Evolutionary conservation across 768 basidiomycete species (phyloP).

Genomic region (Lactifluus rugatus): DNA sequence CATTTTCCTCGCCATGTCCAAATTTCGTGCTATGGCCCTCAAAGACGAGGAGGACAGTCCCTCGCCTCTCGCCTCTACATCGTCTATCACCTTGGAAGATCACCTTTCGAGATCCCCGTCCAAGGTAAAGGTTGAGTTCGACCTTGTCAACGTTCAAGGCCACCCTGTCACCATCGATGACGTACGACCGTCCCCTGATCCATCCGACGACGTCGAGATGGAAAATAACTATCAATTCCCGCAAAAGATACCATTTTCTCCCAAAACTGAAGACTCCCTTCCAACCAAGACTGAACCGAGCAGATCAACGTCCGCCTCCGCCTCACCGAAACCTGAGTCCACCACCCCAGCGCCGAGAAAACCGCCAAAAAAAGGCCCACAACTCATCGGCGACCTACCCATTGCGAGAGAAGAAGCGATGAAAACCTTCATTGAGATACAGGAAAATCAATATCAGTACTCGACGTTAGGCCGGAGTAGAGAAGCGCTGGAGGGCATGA

Average conservation of each 20-base stretch:
- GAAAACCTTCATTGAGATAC: conserved; percentile 61
- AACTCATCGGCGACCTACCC: conserved; percentile 77
- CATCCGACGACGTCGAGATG: conserved; percentile 23
- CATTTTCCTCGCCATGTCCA: conserved; percentile 8
- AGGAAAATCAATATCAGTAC: conserved; percentile 78
- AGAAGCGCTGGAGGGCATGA: conserved; percentile 86
- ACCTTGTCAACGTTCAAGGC: conserved; percentile 15
- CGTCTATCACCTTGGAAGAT: conserved; percentile 14
- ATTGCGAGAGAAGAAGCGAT: conserved; percentile 65
- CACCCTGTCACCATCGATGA: conserved; percentile 13
- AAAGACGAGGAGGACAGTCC: conserved; percentile 5
- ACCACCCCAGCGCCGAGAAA: conserved; percentile 18
- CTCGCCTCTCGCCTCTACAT: conserved; percentile 13
- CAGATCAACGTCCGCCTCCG: conserved; percentile 28
- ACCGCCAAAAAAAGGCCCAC: conserved; percentile 32
- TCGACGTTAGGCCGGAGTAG: conserved; percentile 78
- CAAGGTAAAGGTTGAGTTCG: background rate
- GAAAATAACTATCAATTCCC: conserved; percentile 18
- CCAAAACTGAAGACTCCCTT: conserved; percentile 25
- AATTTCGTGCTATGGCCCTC: conserved; percentile 17
- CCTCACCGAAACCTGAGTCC: conserved; percentile 26
- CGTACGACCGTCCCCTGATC: conserved; percentile 23
- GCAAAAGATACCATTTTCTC: conserved; percentile 20
- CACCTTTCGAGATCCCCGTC: conserved; percentile 7
- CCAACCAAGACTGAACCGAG: conserved; percentile 26